Evolutionary conservation across 768 basidiomycete genomes (phyloP).

Genomic region (Trametes punicea): DNA sequence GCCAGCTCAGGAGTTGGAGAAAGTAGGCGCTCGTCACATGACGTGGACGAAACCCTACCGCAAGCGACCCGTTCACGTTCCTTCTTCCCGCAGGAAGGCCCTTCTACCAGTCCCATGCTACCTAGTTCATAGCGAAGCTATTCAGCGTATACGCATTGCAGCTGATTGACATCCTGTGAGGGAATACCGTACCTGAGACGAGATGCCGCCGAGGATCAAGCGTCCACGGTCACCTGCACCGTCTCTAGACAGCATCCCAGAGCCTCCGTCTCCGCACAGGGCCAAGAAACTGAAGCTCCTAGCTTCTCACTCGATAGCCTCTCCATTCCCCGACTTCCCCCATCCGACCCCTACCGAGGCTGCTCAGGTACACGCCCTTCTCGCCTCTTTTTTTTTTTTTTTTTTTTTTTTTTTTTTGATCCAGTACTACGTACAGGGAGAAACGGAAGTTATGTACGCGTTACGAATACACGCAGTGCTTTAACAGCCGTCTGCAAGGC

Average conservation of each 20-base stretch:
- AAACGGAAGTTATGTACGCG: no score
- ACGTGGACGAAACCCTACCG: neutral
- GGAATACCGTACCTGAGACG: neutral
- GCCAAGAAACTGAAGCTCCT: constrained; percentile 52
- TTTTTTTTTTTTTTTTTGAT: no score
- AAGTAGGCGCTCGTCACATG: neutral
- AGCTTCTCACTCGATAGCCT: constrained; percentile 37
- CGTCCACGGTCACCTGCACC: constrained; percentile 19
- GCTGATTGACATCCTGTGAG: neutral
- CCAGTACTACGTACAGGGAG: no score
- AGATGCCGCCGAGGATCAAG: constrained; percentile 20
- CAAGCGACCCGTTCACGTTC: no score
- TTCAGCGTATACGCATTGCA: no score
- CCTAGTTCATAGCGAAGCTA: no score
- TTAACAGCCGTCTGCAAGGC: no score
- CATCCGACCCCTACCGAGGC: constrained; percentile 46
- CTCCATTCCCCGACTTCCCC: constrained; percentile 46
- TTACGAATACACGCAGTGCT: no score
- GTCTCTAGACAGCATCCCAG: neutral
- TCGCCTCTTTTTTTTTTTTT: no score
- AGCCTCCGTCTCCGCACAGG: constrained; percentile 18
- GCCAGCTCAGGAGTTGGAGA: neutral
- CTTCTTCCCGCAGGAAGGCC: no score
- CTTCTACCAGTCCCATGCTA: no score
- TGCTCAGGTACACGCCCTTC: constrained; percentile 38